Base-by-base conservation (phyloP, 148 eudicot species). In the Chenopodium quinoa region DNA sequence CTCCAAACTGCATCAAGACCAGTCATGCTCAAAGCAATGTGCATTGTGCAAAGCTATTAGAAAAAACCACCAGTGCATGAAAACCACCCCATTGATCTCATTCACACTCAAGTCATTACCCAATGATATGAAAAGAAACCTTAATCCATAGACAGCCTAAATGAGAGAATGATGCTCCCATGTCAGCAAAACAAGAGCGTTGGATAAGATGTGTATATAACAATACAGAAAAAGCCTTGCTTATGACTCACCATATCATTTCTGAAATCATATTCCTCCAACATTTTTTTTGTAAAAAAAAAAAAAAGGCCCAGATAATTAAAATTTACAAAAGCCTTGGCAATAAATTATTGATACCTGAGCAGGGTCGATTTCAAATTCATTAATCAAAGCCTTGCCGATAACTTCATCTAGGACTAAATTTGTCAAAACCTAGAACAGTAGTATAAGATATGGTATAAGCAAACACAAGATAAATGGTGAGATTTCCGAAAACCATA, bases 251-350 rank as follows among this genome's bases (percentile, higher is more conserved):
- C 99, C 12, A 91, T 91, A 84, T 96, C 99, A 89, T 96, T 96
- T 82, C 98, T 87, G 86, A 92, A 96, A 86, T 96, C 99, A 82
- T 96, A 96, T 82, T 96, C 99, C 89, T 96, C 98, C 86, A 96
- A 88, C 99, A 96, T 96, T 9, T 98, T 98, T 85, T 96, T 93
- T 83, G 93, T 96, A 32, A 96, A 73, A 76, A 93, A 23, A 93
- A 23, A 23, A 23, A 50, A 11, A 50, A 50, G 70, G 58, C 10
- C 48, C 17, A 2, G 31, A 22, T 23, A 52, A 34, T 79, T 1
- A 66, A 67, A 44, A 19, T 71, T 54, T n/a, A 32, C 23, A 31
- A 1, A 40, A 9, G 34, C 34, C 34, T 32, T 32, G 34, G 1
- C 34, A 32, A 32, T 32, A 32, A 32, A 32, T 32, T 1, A 32